Evolutionary conservation across 2,329 filamentous ascomycete genomes (phyloP).

Genomic region (Stemphylium beticola): DNA sequence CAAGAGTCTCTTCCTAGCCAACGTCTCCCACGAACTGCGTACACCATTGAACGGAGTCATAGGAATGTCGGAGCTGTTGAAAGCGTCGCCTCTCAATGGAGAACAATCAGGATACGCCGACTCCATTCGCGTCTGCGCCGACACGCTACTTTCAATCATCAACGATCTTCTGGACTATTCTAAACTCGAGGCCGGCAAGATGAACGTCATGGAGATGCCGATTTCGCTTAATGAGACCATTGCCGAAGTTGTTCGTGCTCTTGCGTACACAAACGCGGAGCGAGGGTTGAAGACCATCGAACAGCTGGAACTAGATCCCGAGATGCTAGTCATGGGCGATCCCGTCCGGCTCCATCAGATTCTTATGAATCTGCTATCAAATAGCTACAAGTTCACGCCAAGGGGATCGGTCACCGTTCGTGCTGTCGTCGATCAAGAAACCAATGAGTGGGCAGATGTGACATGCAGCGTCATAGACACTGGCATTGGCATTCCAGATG

Average conservation of each 20-base stretch:
- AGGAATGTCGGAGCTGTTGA: conserved; percentile 66
- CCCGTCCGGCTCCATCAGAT: conserved; percentile 60
- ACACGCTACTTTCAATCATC: conserved; percentile 60
- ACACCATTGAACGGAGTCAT: conserved; percentile 63
- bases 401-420: conserved; percentile 84
- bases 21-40: conserved; percentile 64
- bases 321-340: conserved; percentile 60
- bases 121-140: conserved; percentile 69
- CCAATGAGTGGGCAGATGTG: conserved; percentile 71
- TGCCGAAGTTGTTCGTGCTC: conserved; percentile 66
- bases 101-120: conserved; percentile 69
- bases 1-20: conserved; percentile 75
- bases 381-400: conserved; percentile 93
- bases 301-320: conserved; percentile 60
- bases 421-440: conserved; percentile 74
- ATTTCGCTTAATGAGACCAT: conserved; percentile 64
- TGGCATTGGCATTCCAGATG: conserved; percentile 85
- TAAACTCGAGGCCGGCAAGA: conserved; percentile 61
- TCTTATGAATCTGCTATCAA: conserved; percentile 82
- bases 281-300: conserved; percentile 65
- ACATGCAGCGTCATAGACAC: conserved; percentile 89
- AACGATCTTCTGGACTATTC: conserved; percentile 61
- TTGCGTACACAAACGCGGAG: conserved; percentile 68
- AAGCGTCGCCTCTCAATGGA: conserved; percentile 60
- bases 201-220: conserved; percentile 65